phyloP scores from a whole-genome alignment of 805 yeast genomes.

The Saccharomycopsis oosterbeekiorum region DNA sequence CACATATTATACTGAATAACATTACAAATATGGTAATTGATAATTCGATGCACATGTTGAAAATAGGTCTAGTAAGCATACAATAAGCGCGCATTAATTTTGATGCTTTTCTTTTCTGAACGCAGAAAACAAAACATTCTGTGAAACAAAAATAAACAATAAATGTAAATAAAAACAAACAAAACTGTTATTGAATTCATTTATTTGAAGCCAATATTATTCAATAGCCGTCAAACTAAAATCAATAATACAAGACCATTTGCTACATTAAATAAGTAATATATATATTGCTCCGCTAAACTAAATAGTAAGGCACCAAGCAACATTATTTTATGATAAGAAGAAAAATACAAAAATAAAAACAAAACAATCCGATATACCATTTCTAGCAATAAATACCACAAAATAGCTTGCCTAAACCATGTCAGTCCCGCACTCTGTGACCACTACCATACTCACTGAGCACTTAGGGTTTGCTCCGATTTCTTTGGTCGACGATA shows the following conservation, averaged over 20 bases:
- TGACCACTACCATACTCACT: conserved; percentile 48
- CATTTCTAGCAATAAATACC: background rate
- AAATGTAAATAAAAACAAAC: background rate
- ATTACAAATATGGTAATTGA: background rate
- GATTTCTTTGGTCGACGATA: conserved; percentile 71
- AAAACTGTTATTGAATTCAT: background rate
- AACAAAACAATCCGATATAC: background rate
- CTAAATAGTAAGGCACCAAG: too few species aligned
- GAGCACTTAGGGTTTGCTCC: conserved; percentile 87
- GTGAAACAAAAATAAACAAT: background rate
- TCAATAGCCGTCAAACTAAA: too few species aligned
- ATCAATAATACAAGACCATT: too few species aligned
- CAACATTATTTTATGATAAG: too few species aligned
- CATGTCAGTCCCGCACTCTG: conserved; percentile 30
- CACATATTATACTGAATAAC: too few species aligned
- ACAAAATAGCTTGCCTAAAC: background rate
- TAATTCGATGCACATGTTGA: background rate
- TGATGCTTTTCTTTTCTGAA: background rate
- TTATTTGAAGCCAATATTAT: too few species aligned
- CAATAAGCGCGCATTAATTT: background rate
- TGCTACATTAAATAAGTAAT: too few species aligned
- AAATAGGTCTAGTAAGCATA: background rate
- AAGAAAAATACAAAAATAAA: too few species aligned
- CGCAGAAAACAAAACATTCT: background rate
- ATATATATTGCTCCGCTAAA: too few species aligned